Evolutionary conservation across 306 rosid genomes (phyloP).

Genomic region (Fragaria nilgerrensis): DNA sequence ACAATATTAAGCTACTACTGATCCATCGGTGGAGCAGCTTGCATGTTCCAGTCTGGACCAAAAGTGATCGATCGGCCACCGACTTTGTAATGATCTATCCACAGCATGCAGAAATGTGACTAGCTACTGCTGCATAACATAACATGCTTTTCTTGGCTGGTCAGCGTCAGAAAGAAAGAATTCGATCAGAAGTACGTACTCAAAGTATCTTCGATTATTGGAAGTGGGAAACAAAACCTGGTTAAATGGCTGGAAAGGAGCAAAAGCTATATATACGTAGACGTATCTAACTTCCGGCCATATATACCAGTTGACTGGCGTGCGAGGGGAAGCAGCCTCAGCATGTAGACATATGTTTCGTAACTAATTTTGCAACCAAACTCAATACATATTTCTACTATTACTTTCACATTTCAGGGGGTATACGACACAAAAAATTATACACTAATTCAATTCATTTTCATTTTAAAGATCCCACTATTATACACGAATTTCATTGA

Average conservation of each 20-base stretch:
- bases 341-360: no score
- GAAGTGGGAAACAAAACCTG: not conserved
- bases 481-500: no score
- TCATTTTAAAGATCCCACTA: no score
- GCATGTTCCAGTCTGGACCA: conserved; percentile 22
- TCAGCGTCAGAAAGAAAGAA: conserved; percentile 20
- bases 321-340: no score
- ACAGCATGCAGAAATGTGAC: not conserved
- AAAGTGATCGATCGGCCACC: conserved; percentile 31
- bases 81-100: conserved; percentile 36
- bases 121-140: not conserved
- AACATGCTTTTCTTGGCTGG: conserved; percentile 2
- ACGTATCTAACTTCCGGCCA: conserved; percentile 25
- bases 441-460: no score
- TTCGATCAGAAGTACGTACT: no score
- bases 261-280: conserved; percentile 18
- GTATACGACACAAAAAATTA: no score
- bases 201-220: no score
- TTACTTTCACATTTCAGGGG: no score
- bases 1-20: not conserved
- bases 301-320: not conserved
- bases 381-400: no score
- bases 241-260: conserved; percentile 8
- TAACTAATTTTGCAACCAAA: no score
- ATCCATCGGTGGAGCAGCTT: not conserved